Evolutionary conservation across 108 stramenopile species (phyloP).

Genomic region (Parmales sp.): DNA sequence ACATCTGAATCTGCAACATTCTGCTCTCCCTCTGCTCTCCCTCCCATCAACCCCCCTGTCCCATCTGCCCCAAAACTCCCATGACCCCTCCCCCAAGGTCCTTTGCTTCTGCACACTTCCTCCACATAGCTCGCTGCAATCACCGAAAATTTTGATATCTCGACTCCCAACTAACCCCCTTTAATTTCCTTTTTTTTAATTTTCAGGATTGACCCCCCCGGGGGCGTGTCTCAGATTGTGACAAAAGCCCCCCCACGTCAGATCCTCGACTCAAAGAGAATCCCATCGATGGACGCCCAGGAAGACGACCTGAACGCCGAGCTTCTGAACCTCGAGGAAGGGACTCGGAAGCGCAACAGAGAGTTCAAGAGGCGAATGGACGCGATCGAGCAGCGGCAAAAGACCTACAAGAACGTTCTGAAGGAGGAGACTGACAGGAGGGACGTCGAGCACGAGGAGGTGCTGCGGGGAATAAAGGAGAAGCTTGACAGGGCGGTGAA

Average conservation of each 20-base stretch:
- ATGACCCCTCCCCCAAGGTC: not conserved
- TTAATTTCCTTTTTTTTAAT: not conserved
- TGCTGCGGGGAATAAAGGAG: no score
- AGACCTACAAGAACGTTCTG: not conserved
- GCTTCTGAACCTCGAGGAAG: not conserved
- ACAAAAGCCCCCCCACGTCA: not conserved
- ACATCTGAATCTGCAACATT: not conserved
- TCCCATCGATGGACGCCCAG: not conserved
- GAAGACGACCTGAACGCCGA: not conserved
- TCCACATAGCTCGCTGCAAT: not conserved
- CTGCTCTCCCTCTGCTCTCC: not conserved
- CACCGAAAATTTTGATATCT: not conserved
- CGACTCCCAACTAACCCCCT: not conserved
- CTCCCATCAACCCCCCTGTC: not conserved
- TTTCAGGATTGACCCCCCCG: no score
- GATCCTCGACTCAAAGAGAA: not conserved
- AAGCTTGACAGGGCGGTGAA: no score
- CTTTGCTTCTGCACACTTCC: not conserved
- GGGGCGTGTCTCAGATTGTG: no score
- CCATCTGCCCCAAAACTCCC: not conserved
- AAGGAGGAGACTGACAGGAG: not conserved
- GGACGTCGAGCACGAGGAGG: not conserved
- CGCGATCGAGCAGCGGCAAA: not conserved
- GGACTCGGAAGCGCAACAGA: not conserved
- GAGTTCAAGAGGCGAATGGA: conserved; percentile 11